Conservation (phyloP, 345 rosid genomes). For the Brassica cretica region DNA sequence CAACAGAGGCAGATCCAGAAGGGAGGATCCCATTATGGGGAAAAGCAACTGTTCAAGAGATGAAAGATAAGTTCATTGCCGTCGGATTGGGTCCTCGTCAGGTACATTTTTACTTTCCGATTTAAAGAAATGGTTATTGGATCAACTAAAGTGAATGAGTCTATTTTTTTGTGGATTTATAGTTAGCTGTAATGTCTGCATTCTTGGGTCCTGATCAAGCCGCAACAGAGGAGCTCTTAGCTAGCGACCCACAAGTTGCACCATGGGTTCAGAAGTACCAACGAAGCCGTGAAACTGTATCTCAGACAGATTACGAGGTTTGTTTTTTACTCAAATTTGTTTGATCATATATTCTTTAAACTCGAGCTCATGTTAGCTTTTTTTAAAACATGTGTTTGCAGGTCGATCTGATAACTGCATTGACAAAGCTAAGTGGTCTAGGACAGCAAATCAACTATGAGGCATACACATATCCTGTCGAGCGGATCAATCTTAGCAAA, state of each 20-base stretch:
- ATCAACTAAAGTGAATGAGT: neutral
- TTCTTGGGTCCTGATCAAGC: slow-evolving; percentile 92
- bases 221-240: slow-evolving; percentile 69
- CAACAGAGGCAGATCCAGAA: slow-evolving; percentile 73
- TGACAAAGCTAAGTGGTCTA: slow-evolving; percentile 73
- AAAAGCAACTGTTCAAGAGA: slow-evolving; percentile 76
- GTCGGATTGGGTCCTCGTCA: slow-evolving; percentile 92
- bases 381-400: slow-evolving; percentile 28
- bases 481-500: slow-evolving; percentile 66
- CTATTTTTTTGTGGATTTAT: slow-evolving; percentile 40
- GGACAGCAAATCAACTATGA: slow-evolving; percentile 91
- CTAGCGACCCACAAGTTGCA: slow-evolving; percentile 63
- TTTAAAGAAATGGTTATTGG: neutral
- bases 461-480: slow-evolving; percentile 72
- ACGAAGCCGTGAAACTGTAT: slow-evolving; percentile 90
- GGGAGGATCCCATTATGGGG: slow-evolving; percentile 85
- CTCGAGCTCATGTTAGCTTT: neutral
- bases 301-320: slow-evolving; percentile 92
- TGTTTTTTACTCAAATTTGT: neutral
- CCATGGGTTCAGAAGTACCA: slow-evolving; percentile 93
- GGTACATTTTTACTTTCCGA: slow-evolving; percentile 44
- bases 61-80: slow-evolving; percentile 83
- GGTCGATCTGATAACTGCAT: slow-evolving; percentile 91
- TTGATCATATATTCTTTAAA: neutral
- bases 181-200: slow-evolving; percentile 94